Percentiles rank a stretch among this genome's conserved stretches.
phyloP scores from a whole-genome alignment of 2,329 filamentous ascomycete genomes.

The Tolypocladium paradoxum region DNA sequence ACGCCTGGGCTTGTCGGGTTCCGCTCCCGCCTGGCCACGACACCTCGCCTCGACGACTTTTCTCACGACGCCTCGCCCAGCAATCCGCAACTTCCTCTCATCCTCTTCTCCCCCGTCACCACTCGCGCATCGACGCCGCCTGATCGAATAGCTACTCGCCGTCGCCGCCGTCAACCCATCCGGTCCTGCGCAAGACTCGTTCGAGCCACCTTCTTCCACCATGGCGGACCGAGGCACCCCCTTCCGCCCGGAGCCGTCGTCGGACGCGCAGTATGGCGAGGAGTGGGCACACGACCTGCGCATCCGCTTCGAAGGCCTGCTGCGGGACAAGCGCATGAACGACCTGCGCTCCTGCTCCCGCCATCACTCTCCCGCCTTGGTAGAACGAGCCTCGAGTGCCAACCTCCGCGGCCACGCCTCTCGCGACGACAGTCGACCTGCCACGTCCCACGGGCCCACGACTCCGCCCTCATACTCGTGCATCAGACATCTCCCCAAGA shows the following conservation, averaged over 20 bases:
- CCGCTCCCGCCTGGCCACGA: neutral
- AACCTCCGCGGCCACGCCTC: conserved; percentile 32
- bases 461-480: conserved; percentile 38
- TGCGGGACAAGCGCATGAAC: conserved; percentile 80
- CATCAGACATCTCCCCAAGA: conserved; percentile 38
- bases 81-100: neutral
- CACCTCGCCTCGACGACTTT: neutral
- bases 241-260: conserved; percentile 16
- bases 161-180: neutral
- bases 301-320: conserved; percentile 73
- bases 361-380: conserved; percentile 45
- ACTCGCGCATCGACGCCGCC: neutral
- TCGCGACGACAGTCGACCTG: conserved; percentile 30
- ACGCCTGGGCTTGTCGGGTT: neutral
- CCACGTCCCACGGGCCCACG: conserved; percentile 32
- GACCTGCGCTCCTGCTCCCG: conserved; percentile 49
- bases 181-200: neutral
- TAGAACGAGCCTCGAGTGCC: conserved; percentile 39
- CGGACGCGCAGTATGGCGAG: conserved; percentile 46
- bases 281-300: conserved; percentile 70
- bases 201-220: conserved; percentile 5
- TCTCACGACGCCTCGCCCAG: neutral
- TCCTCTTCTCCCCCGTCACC: neutral
- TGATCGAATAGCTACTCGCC: neutral
- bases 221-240: conserved; percentile 29